These are phyloP conservation scores for Metschnikowia bowlesiae DNA, from an alignment of 805 yeast species.

Conservation along the genomic window DNA sequence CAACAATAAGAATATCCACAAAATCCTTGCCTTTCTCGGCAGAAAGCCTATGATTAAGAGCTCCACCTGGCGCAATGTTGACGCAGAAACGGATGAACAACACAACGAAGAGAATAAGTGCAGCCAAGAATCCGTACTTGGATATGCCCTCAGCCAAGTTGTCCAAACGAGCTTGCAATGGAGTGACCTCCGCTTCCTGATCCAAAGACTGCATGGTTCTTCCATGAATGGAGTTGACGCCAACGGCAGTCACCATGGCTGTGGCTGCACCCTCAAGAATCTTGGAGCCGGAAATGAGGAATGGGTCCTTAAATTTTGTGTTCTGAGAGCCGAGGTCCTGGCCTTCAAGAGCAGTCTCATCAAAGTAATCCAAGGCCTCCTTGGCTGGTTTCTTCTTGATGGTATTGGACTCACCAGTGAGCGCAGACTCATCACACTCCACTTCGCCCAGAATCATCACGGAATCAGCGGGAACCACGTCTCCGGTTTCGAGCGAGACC, in stretches of 20 bases:
- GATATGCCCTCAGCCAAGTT: slow-evolving; percentile 89
- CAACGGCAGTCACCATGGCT: slow-evolving; percentile 87
- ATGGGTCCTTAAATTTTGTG: slow-evolving; percentile 61
- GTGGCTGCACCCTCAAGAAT: slow-evolving; percentile 81
- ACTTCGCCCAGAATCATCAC: slow-evolving; percentile 68
- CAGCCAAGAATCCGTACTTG: slow-evolving; percentile 87
- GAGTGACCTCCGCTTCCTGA: slow-evolving; percentile 78
- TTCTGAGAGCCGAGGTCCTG: slow-evolving; percentile 40
- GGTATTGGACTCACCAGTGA: slow-evolving; percentile 92
- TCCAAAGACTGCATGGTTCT: slow-evolving; percentile 79
- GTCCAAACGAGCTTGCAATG: slow-evolving; percentile 78
- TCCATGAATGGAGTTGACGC: slow-evolving; percentile 85
- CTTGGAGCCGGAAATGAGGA: slow-evolving; percentile 87
- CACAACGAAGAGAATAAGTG: slow-evolving; percentile 73
- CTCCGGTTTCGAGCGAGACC: slow-evolving; percentile 84
- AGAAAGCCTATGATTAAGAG: slow-evolving; percentile 41
- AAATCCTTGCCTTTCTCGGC: slow-evolving; percentile 82
- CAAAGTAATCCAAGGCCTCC: slow-evolving; percentile 31
- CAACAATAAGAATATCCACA: slow-evolving; percentile 80
- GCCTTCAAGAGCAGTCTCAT: slow-evolving; percentile 21
- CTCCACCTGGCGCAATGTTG: slow-evolving; percentile 50
- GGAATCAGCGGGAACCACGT: slow-evolving; percentile 86
- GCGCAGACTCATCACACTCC: slow-evolving; percentile 86
- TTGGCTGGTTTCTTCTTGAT: slow-evolving; percentile 62
- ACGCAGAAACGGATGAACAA: slow-evolving; percentile 72